Evolutionary conservation across 345 rosid genomes (phyloP), one percentile per base, ranked within the genome.

Genomic region (Populus pruinosa): DNA sequence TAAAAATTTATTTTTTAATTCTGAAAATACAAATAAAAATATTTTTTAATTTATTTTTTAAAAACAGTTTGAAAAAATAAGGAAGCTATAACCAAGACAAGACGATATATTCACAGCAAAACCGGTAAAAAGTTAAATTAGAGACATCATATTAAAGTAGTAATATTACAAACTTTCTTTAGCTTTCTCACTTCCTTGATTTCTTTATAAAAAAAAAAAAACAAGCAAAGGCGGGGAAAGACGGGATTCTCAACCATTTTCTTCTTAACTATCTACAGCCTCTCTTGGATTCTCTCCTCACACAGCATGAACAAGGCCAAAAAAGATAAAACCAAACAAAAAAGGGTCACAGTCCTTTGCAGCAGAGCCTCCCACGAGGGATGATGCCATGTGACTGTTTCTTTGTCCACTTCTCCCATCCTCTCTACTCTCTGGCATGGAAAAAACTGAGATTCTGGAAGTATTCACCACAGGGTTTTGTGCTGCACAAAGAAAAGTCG

Each of bases 361-460:
- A 14, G 65, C 72, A 69, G 77, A 55, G 69, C 71, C 81, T 20
- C 36, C 5, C 61, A 17, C 39, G n/a, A 5, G 12, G 5, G 36
- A 33, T 6, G 4, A 71, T 25, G 38, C 55, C 85, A 76, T 36
- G 84, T 81, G 79, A 59, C 72, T 55, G 6, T 35, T 74, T 41
- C 69, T 66, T 53, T 11, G 38, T 71, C 59, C 66, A 33, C n/a
- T 21, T 55, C 44, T 55, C 14, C 50, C 23, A 3, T 6, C 5
- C 13, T 29, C 62, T 31, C 6, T 53, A 0, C 25, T 44, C 9
- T 20, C 62, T 73, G 75, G 41, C 27, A 1, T 17, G 14, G 29
- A 3, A 74, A 78, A 77, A 72, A 67, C 74, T 70, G 66, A 43
- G 41, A 56, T 78, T 82, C 74, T 77, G 77, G 75, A 76, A 76